Evolutionary conservation across 805 yeast genomes (phyloP), one percentile per base, ranked within the genome.

Genomic region (Zygotorulaspora sp.): DNA sequence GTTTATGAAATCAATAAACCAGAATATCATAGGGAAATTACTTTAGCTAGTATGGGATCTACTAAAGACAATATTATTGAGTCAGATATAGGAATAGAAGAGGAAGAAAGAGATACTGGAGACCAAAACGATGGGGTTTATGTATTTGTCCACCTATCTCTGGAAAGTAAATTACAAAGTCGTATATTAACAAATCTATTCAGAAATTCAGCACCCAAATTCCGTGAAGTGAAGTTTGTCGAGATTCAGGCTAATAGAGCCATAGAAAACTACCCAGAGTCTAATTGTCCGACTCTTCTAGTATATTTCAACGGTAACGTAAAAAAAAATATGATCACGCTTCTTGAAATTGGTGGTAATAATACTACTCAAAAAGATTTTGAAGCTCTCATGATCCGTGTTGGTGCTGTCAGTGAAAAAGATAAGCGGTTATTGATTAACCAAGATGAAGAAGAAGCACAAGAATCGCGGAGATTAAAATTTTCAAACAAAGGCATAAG

Each of bases 221-320:
- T 77, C 58, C 74, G 77, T 15, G 96, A 92, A 54, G 63, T 90
- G 50, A 92, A 92, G 62, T 84, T 92, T 57, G 90, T 87, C 29
- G 96, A 92, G 50, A 92, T 92, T 33, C 81, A 84, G n/a, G 96
- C 85, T 16, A 72, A 77, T 41, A 78, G 96, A 61, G 95, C 97
- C 36, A 83, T 89, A 47, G 97, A 90, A 54, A 80, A 81, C 55
- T 92, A 89, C 60, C 97, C 98, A 2, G 90, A 85, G 17, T 59
- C 73, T 21, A 89, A 86, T 66, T 83, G 95, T 52, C 99, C 99
- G 2, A 92, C 98, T 0, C 66, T 92, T 6, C 70, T 92, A 35
- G 75, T 92, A 1, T 92, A 92, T 61, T 75, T 76, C 53, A 76
- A 86, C 38, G 82, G 81, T 19, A 78, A 85, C 46, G 89, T 94